Percentiles rank a stretch among this genome's conserved stretches.
These are phyloP conservation scores for Aeminium ludgeri DNA, from an alignment of 495 filamentous ascomycete species.

Conservation along the genomic window DNA sequence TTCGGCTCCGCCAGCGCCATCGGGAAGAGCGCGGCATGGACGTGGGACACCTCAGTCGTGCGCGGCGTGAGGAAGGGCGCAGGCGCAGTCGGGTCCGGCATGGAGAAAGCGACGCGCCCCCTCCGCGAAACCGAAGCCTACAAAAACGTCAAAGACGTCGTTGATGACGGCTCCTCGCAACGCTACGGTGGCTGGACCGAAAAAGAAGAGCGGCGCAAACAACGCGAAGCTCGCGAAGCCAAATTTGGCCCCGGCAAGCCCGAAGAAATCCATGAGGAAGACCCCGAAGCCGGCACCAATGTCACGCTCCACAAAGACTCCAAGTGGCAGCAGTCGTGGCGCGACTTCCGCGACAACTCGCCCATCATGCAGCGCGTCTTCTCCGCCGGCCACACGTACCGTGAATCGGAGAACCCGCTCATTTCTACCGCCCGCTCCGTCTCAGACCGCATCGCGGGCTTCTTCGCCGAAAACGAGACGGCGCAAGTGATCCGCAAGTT, in stretches of 20 bases:
- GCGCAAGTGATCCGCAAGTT: slow-evolving; percentile 95
- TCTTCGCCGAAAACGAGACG: slow-evolving; percentile 97
- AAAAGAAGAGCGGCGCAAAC: slow-evolving; percentile 74
- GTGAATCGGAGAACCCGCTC: slow-evolving; percentile 91
- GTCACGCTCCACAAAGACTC: slow-evolving; percentile 93
- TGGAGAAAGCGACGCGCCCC: slow-evolving; percentile 86
- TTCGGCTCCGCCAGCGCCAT: slow-evolving; percentile 73
- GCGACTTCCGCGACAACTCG: slow-evolving; percentile 73
- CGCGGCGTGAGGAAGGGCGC: slow-evolving; percentile 83
- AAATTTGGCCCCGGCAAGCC: slow-evolving; percentile 36
- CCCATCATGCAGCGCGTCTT: slow-evolving; percentile 81
- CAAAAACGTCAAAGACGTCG: slow-evolving; percentile 82
- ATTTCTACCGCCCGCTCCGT: slow-evolving; percentile 87
- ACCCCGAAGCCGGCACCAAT: slow-evolving; percentile 84
- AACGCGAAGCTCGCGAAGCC: slow-evolving; percentile 56
- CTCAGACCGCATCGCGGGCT: slow-evolving; percentile 78
- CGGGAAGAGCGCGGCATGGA: slow-evolving; percentile 83
- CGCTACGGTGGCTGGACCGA: slow-evolving; percentile 92
- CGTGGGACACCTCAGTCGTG: slow-evolving; percentile 86
- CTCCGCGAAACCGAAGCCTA: slow-evolving; percentile 86
- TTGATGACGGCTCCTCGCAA: slow-evolving; percentile 93
- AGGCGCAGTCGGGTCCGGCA: slow-evolving; percentile 60
- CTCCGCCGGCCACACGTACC: slow-evolving; percentile 62
- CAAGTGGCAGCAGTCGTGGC: slow-evolving; percentile 90
- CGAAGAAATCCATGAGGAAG: slow-evolving; percentile 49